Conservation (phyloP, 1,284 basidiomycete genomes). For the Rhodotorula sp. region DNA sequence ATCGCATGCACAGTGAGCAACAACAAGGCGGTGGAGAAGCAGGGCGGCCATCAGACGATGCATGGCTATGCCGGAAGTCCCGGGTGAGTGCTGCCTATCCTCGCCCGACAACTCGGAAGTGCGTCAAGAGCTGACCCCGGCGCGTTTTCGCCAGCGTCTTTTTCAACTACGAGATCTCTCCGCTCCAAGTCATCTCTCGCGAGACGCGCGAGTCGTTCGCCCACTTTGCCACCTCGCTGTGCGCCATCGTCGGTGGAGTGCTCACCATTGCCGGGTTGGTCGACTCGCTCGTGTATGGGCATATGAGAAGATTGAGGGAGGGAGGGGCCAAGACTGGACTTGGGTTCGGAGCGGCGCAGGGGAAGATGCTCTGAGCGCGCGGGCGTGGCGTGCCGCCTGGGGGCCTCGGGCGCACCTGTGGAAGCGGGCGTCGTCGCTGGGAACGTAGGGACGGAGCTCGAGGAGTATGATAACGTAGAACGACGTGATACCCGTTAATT, state of each 20-base stretch:
- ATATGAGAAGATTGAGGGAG: constrained; percentile 18
- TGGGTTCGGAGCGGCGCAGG: constrained; percentile 25
- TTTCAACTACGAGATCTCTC: constrained; percentile 98
- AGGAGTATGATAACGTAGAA: too few species aligned
- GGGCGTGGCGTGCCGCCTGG: background rate
- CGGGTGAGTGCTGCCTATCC: constrained; percentile 42
- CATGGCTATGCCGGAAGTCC: constrained; percentile 71
- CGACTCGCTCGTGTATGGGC: constrained; percentile 55
- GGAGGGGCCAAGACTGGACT: constrained; percentile 33
- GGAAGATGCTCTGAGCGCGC: constrained; percentile 23
- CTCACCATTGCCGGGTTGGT: constrained; percentile 91
- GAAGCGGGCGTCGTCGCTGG: too few species aligned
- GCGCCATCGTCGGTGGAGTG: constrained; percentile 95
- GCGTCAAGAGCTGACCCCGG: too few species aligned
- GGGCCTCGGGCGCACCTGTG: too few species aligned
- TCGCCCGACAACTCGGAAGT: background rate
- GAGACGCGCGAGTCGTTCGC: constrained; percentile 91
- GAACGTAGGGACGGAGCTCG: too few species aligned
- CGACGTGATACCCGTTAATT: background rate
- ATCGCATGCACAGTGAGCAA: constrained; percentile 31
- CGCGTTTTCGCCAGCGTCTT: constrained; percentile 55
- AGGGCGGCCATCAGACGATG: constrained; percentile 57
- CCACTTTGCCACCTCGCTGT: constrained; percentile 97
- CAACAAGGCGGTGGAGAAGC: constrained; percentile 37
- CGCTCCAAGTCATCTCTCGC: constrained; percentile 86